phyloP scores from a whole-genome alignment of 2,329 filamentous ascomycete genomes.

The Exophiala sp. region DNA sequence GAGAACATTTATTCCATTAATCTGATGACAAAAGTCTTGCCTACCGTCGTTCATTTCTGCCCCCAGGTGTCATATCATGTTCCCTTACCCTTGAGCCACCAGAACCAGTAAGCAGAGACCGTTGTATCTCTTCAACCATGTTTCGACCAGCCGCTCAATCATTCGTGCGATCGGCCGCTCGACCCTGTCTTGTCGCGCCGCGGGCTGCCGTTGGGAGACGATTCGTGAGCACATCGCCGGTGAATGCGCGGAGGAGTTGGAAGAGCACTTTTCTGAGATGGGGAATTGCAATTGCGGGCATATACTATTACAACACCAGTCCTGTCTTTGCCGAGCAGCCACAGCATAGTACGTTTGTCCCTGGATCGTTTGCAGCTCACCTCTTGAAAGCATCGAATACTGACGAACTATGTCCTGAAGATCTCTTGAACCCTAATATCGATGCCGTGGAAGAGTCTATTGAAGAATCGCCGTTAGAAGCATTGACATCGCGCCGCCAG shows the following conservation, averaged over 20 bases:
- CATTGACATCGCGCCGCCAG: conserved; percentile 25
- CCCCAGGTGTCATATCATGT: conserved; percentile 8
- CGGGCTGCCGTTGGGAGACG: conserved; percentile 31
- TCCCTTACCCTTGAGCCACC: background rate
- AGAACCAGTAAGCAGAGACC: background rate
- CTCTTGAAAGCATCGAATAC: background rate
- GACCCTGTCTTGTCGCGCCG: conserved; percentile 15
- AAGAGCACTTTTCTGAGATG: conserved; percentile 69
- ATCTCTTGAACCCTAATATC: conserved; percentile 28
- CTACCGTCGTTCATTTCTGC: conserved; percentile 1
- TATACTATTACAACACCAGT: conserved; percentile 95
- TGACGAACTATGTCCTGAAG: conserved; percentile 13
- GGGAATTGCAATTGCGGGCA: conserved; percentile 65
- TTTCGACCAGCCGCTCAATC: conserved; percentile 48
- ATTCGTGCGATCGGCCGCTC: conserved; percentile 35
- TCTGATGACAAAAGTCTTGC: background rate
- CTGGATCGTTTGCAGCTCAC: background rate
- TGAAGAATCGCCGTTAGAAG: conserved; percentile 22
- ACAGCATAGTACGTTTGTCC: conserved; percentile 52
- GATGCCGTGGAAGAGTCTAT: conserved; percentile 17
- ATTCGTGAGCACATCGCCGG: conserved; percentile 53
- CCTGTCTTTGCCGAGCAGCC: conserved; percentile 79
- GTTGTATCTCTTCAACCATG: conserved; percentile 36
- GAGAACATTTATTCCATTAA: background rate
- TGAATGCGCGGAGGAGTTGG: conserved; percentile 69